Conservation (phyloP, 1,284 basidiomycete species). For the Trametes hirsuta region DNA sequence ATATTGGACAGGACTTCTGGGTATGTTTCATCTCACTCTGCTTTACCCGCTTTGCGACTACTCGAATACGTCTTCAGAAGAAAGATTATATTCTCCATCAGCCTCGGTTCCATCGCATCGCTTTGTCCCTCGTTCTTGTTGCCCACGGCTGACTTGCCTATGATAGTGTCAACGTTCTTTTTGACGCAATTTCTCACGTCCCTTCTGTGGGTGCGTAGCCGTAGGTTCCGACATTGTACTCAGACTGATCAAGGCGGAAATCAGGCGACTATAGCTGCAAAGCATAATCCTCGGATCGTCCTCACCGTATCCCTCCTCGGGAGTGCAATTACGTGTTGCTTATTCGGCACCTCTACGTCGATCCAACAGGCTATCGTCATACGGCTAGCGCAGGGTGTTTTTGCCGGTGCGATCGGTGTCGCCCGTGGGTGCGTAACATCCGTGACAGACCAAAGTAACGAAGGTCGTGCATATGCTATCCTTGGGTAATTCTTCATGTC, state of each 20-base stretch:
- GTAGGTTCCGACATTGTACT: background rate
- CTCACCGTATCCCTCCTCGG: slow-evolving; percentile 86
- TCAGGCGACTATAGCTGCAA: slow-evolving; percentile 91
- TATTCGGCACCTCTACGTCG: slow-evolving; percentile 87
- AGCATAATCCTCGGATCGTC: slow-evolving; percentile 86
- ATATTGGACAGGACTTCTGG: slow-evolving; percentile 84
- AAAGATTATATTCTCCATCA: no score
- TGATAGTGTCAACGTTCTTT: slow-evolving; percentile 78
- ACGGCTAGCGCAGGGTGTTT: slow-evolving; percentile 92
- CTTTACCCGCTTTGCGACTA: background rate
- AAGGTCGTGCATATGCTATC: slow-evolving; percentile 92
- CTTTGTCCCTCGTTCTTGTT: background rate
- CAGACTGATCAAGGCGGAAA: slow-evolving; percentile 11
- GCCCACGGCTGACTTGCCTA: background rate
- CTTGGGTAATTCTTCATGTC: slow-evolving; percentile 61
- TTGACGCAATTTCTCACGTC: slow-evolving; percentile 92
- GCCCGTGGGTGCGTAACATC: slow-evolving; percentile 88
- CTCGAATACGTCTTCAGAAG: background rate
- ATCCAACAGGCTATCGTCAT: slow-evolving; percentile 86
- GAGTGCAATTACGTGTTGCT: slow-evolving; percentile 75
- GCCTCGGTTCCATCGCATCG: background rate
- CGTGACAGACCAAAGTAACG: slow-evolving; percentile 89
- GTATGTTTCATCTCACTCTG: slow-evolving; percentile 40
- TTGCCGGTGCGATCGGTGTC: slow-evolving; percentile 93
- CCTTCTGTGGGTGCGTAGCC: slow-evolving; percentile 70